Base-by-base conservation (phyloP, 2,329 filamentous ascomycete genomes). In the Fusarium lyarnte region DNA sequence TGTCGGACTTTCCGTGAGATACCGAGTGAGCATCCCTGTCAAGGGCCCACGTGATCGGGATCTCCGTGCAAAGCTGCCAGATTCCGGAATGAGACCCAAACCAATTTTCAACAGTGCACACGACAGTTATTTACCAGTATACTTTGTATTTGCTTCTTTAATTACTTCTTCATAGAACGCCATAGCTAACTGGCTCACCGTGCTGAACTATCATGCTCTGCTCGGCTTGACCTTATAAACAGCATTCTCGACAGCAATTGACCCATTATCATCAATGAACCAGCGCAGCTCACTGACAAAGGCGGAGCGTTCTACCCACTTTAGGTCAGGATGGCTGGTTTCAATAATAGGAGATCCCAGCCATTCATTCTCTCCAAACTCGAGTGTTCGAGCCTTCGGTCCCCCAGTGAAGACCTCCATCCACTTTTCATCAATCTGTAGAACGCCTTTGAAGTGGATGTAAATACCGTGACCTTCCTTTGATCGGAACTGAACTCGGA, bases 351-450 rank as follows among this genome's bases (percentile, higher is more conserved):
- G 60, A 2, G 60, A 35, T 10, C 63, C 60, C 1, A 66, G n/a
- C 63, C 63, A 66, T 3, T 66, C 51, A 0, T 66, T 66, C 25
- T 66, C 60, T 10, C 60, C 63, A 33, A 65, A 66, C 3, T 66
- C 49, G 0, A 66, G 60, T 11, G 63, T 66, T n/a, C 60, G 42
- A 8, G 60, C 60, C 16, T 58, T 49, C 0, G 63, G 42, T 0
- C 47, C 47, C 17, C 36, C 9, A 3, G 60, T 66, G 2, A 66
- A 66, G 1, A 66, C 63, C 3, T 66, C 63, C 60, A 66, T 66
- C 60, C 63, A 66, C 5, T 65, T 65, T 4, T 65, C 47, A 19
- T 66, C 42, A 9, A 66, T 66, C 12, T 65, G 42, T 1, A 66
- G 10, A 13, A 66, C 29, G 1, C 60, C 63, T 1, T 47, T 12